Conservation (phyloP, 2,329 filamentous ascomycete species). For the Macroventuria anomochaeta region DNA sequence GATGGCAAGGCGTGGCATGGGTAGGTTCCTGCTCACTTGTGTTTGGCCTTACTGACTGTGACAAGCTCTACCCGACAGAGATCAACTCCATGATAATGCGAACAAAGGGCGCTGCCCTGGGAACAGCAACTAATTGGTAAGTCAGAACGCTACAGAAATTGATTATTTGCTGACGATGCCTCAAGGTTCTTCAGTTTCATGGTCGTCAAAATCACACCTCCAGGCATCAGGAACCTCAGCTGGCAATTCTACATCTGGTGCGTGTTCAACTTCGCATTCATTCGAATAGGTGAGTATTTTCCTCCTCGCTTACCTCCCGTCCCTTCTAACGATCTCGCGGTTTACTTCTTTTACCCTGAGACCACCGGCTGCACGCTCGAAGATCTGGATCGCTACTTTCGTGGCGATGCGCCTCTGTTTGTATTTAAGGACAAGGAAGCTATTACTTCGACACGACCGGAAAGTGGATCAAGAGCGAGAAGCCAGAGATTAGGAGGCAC, state of each 20-base stretch:
- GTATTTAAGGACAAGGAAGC: slow-evolving; percentile 58
- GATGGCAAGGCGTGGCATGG: slow-evolving; percentile 57
- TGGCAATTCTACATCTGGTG: slow-evolving; percentile 57
- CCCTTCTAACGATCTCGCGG: slow-evolving; percentile 12
- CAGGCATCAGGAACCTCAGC: slow-evolving; percentile 50
- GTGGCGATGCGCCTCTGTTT: slow-evolving; percentile 43
- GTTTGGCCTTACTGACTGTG: not conserved
- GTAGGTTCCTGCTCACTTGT: slow-evolving; percentile 1
- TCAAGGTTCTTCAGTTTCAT: slow-evolving; percentile 16
- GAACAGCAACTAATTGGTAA: slow-evolving; percentile 59
- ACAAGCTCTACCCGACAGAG: slow-evolving; percentile 54
- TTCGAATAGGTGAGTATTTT: slow-evolving; percentile 45
- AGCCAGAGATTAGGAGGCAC: slow-evolving; percentile 34
- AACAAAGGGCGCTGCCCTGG: slow-evolving; percentile 57
- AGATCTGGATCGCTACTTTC: slow-evolving; percentile 41
- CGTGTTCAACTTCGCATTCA: slow-evolving; percentile 55
- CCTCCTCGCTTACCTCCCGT: too few species aligned
- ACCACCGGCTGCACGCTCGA: slow-evolving; percentile 40
- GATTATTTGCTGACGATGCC: not conserved
- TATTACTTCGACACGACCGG: slow-evolving; percentile 53
- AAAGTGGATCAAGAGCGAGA: slow-evolving; percentile 55
- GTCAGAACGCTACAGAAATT: not conserved
- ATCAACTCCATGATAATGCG: slow-evolving; percentile 59
- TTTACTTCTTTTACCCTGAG: slow-evolving; percentile 42
- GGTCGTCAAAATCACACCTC: slow-evolving; percentile 51